Evolutionary conservation across 2,329 filamentous ascomycete species (phyloP).

Genomic region (Juglanconis oblonga): DNA sequence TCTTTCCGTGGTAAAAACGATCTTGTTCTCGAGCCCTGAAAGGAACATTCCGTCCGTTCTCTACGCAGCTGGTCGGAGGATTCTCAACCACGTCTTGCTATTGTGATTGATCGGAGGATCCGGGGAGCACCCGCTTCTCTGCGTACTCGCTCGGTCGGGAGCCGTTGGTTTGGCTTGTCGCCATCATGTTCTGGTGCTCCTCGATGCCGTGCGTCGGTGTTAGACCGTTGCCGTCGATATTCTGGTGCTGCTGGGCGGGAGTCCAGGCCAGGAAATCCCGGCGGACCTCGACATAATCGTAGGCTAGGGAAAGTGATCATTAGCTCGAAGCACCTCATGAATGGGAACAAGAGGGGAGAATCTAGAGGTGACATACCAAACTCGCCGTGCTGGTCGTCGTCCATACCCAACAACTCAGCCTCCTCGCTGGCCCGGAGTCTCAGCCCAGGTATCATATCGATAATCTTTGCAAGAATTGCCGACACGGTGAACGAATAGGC

Average conservation of each 20-base stretch:
- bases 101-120: slow-evolving; percentile 14
- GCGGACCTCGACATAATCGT: slow-evolving; percentile 84
- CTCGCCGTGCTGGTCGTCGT: slow-evolving; percentile 86
- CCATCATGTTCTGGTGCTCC: slow-evolving; percentile 61
- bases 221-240: slow-evolving; percentile 52
- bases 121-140: slow-evolving; percentile 13
- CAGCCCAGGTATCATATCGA: slow-evolving; percentile 74
- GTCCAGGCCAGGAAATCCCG: slow-evolving; percentile 88
- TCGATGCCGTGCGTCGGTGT: slow-evolving; percentile 71
- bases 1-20: neutral
- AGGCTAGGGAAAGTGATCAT: slow-evolving; percentile 39
- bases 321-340: neutral
- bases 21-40: neutral
- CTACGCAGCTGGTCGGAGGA: neutral
- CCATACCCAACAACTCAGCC: slow-evolving; percentile 83
- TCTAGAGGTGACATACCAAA: slow-evolving; percentile 47
- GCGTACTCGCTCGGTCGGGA: slow-evolving; percentile 10
- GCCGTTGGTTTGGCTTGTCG: slow-evolving; percentile 5
- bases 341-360: neutral
- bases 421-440: slow-evolving; percentile 78
- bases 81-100: neutral
- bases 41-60: neutral
- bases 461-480: slow-evolving; percentile 68
- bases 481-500: slow-evolving; percentile 73
- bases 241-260: slow-evolving; percentile 66